phyloP scores from a whole-genome alignment of 176 grass and related monocot species.

The Triticum aestivum region DNA sequence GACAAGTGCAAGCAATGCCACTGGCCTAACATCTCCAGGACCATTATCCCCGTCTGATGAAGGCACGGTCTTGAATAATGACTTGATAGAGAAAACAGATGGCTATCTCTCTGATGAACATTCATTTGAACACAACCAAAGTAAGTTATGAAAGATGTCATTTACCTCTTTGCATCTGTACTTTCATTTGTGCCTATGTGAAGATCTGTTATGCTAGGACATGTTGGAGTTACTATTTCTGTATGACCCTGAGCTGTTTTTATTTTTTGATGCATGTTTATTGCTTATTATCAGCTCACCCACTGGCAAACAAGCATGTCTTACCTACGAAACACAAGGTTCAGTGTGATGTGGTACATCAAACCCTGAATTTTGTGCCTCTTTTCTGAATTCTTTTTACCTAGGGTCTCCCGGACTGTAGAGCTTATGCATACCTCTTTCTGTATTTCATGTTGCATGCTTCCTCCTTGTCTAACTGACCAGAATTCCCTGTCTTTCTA shows the following conservation, averaged over 20 bases:
- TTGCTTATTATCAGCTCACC: neutral
- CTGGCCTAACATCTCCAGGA: constrained; percentile 29
- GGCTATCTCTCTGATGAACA: constrained; percentile 23
- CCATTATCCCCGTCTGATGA: constrained; percentile 28
- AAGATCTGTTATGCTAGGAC: neutral
- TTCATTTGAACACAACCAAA: constrained; percentile 36
- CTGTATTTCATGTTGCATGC: constrained; percentile 6
- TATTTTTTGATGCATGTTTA: neutral
- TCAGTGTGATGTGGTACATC: neutral
- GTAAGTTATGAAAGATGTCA: constrained; percentile 27
- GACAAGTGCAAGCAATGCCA: constrained; percentile 9
- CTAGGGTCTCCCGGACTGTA: neutral
- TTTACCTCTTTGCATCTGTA: neutral
- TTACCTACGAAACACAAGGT: neutral
- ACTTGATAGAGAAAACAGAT: constrained; percentile 23
- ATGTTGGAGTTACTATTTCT: neutral
- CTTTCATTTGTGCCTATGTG: neutral
- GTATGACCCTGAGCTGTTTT: neutral
- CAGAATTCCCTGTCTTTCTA: constrained; percentile 7
- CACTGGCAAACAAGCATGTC: neutral
- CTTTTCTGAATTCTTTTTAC: neutral
- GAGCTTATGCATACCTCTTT: neutral
- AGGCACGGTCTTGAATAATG: constrained; percentile 33
- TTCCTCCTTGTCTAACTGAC: neutral
- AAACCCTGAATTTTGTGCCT: neutral